A percentile compares a stretch with the other conserved stretches of the same genome.
Conservation (phyloP, 352 stramenopile species). For the Pythium volutum region DNA sequence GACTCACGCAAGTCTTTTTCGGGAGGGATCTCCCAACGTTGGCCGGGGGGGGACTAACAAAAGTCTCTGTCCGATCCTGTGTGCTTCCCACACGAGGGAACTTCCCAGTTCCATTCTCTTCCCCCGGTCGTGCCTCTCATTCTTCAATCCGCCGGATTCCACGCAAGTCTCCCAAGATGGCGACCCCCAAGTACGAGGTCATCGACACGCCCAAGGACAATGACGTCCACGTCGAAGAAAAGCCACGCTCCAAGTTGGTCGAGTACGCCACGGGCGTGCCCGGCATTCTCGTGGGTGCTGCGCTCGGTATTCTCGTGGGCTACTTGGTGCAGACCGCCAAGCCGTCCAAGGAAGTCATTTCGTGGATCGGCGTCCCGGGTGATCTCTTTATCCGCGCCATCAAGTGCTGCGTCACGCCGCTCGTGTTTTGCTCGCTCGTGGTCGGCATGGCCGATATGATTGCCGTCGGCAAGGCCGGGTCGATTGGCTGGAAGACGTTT, state of each 20-base stretch:
- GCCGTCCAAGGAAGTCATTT: slow-evolving; percentile 2
- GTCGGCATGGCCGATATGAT: slow-evolving; percentile 43
- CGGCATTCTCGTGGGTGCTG: slow-evolving; percentile 6
- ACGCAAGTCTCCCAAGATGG: no score
- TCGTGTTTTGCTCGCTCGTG: slow-evolving; percentile 42
- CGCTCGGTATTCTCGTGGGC: background rate
- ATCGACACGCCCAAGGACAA: no score
- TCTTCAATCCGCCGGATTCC: no score
- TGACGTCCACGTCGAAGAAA: no score
- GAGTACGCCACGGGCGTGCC: slow-evolving; percentile 6
- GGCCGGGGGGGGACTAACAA: no score
- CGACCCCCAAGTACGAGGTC: no score
- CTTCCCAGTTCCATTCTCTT: no score
- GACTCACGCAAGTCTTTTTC: no score
- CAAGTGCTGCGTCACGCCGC: slow-evolving; percentile 41
- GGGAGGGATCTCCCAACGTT: no score
- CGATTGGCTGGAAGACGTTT: slow-evolving; percentile 32
- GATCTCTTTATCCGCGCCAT: slow-evolving; percentile 45
- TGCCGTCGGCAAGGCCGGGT: slow-evolving; percentile 29
- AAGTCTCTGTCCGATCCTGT: no score
- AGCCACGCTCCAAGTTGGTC: background rate
- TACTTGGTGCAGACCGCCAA: background rate
- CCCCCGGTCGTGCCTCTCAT: no score
- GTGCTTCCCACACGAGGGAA: no score
- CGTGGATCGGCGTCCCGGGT: slow-evolving; percentile 31